Percentiles rank a stretch among this genome's conserved stretches.
Conservation (phyloP, 306 rosid genomes). For the Sophora flavescens region DNA sequence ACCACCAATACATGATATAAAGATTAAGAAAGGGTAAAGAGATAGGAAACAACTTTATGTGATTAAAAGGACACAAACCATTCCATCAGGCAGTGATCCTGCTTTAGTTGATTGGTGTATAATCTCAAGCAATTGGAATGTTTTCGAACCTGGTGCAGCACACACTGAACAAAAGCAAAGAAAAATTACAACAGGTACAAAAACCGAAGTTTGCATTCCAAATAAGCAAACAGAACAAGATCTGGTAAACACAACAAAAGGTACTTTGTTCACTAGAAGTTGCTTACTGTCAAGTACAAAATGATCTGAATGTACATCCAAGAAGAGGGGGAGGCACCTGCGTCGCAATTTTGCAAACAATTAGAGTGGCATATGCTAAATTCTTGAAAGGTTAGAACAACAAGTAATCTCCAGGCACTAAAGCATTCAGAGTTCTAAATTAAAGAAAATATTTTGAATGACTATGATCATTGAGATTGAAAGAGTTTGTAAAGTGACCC, state of each 20-base stretch:
- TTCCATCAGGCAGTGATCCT: constrained; percentile 82
- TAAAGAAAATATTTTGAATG: constrained; percentile 19
- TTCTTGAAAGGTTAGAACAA: constrained; percentile 24
- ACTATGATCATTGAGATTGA: constrained; percentile 36
- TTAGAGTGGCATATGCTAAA: constrained; percentile 31
- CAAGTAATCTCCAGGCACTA: constrained; percentile 36
- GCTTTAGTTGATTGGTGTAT: constrained; percentile 77
- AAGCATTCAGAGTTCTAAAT: constrained; percentile 15
- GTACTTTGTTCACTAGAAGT: constrained; percentile 48
- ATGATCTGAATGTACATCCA: constrained; percentile 87
- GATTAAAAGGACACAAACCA: constrained; percentile 65
- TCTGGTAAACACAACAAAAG: constrained; percentile 30
- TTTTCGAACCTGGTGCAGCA: constrained; percentile 99
- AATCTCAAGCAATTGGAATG: constrained; percentile 97
- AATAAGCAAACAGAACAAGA: constrained; percentile 21
- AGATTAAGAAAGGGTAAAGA: constrained; percentile 32
- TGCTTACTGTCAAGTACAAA: constrained; percentile 94
- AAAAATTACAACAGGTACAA: constrained; percentile 29
- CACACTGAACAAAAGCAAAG: constrained; percentile 74
- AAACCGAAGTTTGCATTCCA: constrained; percentile 36
- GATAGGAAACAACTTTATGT: constrained; percentile 24
- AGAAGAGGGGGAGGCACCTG: constrained; percentile 97
- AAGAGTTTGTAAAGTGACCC: constrained; percentile 51
- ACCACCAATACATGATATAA: constrained; percentile 10
- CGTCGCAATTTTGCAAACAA: constrained; percentile 30